Conservation (phyloP, 2,329 filamentous ascomycete species). For the Fusarium udum region DNA sequence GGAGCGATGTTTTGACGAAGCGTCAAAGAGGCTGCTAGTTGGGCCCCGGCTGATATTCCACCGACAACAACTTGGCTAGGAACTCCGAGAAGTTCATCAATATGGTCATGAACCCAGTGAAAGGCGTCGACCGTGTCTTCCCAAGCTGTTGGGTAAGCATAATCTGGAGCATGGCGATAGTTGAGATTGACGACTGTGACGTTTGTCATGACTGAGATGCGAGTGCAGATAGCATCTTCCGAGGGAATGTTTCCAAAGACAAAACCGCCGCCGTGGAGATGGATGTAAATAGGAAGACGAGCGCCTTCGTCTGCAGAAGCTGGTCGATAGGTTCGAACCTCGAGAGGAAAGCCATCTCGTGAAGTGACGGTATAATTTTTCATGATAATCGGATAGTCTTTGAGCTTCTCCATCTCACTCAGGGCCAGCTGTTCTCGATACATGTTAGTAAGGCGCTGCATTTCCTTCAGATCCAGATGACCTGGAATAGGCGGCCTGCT, state of each 20-base stretch:
- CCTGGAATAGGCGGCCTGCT: slow-evolving; percentile 10
- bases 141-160: slow-evolving; percentile 61
- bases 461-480: slow-evolving; percentile 16
- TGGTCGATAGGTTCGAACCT: slow-evolving; percentile 38
- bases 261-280: slow-evolving; percentile 66
- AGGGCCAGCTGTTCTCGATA: slow-evolving; percentile 19
- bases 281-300: slow-evolving; percentile 59
- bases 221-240: slow-evolving; percentile 63
- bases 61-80: slow-evolving; percentile 53
- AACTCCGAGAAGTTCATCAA: slow-evolving; percentile 7
- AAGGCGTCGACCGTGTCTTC: slow-evolving; percentile 64
- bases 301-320: slow-evolving; percentile 37
- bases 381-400: slow-evolving; percentile 40
- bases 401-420: slow-evolving; percentile 11
- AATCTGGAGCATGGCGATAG: slow-evolving; percentile 67
- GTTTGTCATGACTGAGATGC: slow-evolving; percentile 53
- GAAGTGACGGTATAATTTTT: slow-evolving; percentile 44
- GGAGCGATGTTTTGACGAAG: slow-evolving; percentile 50
- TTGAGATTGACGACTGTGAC: slow-evolving; percentile 64
- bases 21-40: slow-evolving; percentile 53
- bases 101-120: slow-evolving; percentile 58
- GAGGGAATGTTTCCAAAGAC: slow-evolving; percentile 62
- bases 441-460: slow-evolving; percentile 22
- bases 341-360: slow-evolving; percentile 25
- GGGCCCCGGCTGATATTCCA: slow-evolving; percentile 59